Evolutionary conservation across 257 asterid species (phyloP).

Genomic region (Salvia splendens): DNA sequence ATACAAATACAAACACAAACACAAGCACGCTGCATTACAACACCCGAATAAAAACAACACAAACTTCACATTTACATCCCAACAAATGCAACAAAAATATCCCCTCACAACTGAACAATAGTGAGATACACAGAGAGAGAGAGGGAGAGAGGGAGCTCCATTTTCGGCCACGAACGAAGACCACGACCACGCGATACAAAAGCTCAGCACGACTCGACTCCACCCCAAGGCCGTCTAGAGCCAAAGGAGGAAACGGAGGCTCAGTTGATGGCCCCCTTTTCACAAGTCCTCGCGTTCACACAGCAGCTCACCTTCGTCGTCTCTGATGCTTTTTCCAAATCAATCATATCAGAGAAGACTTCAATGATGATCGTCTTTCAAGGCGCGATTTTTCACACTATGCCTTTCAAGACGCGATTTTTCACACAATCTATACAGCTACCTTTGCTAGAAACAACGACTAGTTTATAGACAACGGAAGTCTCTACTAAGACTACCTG

Average conservation of each 20-base stretch:
- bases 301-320: not conserved
- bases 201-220: too few species aligned
- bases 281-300: not conserved
- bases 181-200: too few species aligned
- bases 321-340: constrained; percentile 13
- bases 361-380: constrained; percentile 15
- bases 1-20: constrained; percentile 26
- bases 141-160: not conserved
- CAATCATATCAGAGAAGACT: constrained; percentile 36
- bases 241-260: too few species aligned
- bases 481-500: constrained; percentile 17
- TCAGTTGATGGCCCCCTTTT: too few species aligned
- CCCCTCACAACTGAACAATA: constrained; percentile 9
- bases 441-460: constrained; percentile 10
- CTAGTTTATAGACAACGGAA: constrained; percentile 24
- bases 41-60: constrained; percentile 23
- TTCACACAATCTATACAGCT: not conserved
- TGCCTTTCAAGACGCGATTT: not conserved
- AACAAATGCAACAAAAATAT: constrained; percentile 20
- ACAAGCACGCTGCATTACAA: constrained; percentile 33
- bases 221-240: too few species aligned
- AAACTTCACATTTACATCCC: constrained; percentile 29
- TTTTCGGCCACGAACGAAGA: not conserved
- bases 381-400: not conserved
- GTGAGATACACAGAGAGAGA: too few species aligned